Conservation (phyloP, 2,329 filamentous ascomycete species). For the Triangularia verruculosa region DNA sequence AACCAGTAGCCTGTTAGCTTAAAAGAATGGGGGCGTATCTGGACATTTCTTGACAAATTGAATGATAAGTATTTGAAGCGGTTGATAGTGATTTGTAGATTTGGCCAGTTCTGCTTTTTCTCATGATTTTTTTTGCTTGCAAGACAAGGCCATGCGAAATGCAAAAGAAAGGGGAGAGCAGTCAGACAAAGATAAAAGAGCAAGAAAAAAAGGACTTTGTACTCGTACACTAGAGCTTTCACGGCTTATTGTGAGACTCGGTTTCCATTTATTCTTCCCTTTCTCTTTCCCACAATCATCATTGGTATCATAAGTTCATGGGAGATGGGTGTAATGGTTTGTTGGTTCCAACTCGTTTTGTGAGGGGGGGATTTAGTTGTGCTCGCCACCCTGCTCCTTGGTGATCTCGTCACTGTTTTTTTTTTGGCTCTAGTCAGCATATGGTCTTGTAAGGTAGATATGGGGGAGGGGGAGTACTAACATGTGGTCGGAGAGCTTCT, state of each 20-base stretch:
- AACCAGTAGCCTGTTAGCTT: not conserved
- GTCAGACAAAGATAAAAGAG: not conserved
- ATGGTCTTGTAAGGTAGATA: not conserved
- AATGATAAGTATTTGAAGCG: too few relatives aligned
- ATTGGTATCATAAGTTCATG: not conserved
- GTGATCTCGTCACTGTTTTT: conserved; percentile 69
- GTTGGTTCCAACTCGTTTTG: not conserved
- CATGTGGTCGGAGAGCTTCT: conserved; percentile 86
- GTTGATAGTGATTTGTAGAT: not conserved
- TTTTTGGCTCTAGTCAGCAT: not conserved
- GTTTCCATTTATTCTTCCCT: not conserved
- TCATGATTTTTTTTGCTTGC: not conserved
- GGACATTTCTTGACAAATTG: not conserved
- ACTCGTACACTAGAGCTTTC: conserved; percentile 20
- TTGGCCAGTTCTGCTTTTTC: not conserved
- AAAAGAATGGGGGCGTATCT: not conserved
- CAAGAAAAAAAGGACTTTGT: conserved; percentile 17
- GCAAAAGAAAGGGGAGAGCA: not conserved
- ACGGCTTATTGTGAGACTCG: not conserved
- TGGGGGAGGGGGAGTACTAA: conserved; percentile 43
- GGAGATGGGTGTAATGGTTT: not conserved
- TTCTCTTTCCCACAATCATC: not conserved
- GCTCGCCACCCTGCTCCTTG: conserved; percentile 66
- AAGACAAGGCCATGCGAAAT: not conserved
- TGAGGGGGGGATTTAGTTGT: conserved; percentile 51